These are phyloP conservation scores for Tricholoma matsutake DNA, from an alignment of 768 basidiomycete genomes.

Conservation along the genomic window DNA sequence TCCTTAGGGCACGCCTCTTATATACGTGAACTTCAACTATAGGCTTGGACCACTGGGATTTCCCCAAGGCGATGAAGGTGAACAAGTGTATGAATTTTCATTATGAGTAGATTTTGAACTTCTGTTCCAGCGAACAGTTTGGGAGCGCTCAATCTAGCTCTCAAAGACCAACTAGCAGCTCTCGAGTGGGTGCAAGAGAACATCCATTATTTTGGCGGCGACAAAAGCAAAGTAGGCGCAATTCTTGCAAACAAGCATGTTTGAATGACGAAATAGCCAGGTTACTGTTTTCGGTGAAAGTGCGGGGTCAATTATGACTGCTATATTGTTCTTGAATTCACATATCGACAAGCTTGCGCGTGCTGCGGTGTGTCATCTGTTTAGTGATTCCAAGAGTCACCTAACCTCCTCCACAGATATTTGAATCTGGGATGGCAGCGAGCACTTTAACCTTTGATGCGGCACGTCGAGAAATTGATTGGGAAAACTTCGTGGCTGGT, in stretches of 20 bases:
- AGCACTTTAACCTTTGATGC: constrained; percentile 27
- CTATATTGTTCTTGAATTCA: constrained; percentile 34
- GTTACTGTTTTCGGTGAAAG: constrained; percentile 47
- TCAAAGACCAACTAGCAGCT: constrained; percentile 39
- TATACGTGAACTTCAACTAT: constrained; percentile 51
- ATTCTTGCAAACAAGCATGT: not conserved
- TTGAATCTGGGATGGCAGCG: constrained; percentile 40
- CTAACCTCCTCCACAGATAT: constrained; percentile 29
- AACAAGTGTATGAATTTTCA: not conserved
- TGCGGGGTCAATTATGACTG: constrained; percentile 44
- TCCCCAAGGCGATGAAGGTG: constrained; percentile 33
- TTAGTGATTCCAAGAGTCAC: not conserved
- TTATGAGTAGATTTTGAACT: not conserved
- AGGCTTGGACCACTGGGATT: constrained; percentile 49
- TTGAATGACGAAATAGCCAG: constrained; percentile 13
- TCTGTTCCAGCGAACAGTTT: constrained; percentile 17
- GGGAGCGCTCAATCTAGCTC: constrained; percentile 12
- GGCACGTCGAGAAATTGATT: constrained; percentile 24
- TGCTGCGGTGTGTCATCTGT: constrained; percentile 25
- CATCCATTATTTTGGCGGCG: constrained; percentile 55
- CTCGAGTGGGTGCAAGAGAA: constrained; percentile 51
- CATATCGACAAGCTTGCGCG: constrained; percentile 23
- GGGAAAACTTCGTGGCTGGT: constrained; percentile 28
- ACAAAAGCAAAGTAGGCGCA: constrained; percentile 32
- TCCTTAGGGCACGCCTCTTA: constrained; percentile 35